Percentiles rank a stretch among this genome's conserved stretches.
Evolutionary conservation across 176 grass and related monocot genomes (phyloP).

Genomic region (Carex pumila): DNA sequence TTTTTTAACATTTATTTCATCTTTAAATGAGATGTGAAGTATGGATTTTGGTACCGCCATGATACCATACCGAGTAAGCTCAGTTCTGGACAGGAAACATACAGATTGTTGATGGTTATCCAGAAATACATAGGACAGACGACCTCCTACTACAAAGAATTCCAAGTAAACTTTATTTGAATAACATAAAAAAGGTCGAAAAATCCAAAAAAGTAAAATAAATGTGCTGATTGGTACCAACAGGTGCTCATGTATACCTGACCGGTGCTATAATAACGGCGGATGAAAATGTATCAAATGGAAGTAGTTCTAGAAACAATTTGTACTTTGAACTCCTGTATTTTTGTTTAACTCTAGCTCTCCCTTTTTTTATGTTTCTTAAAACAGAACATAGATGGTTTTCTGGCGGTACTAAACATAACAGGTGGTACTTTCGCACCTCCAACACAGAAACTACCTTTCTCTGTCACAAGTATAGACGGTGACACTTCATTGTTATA

Average conservation of each 20-base stretch:
- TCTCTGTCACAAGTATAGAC: constrained; percentile 77
- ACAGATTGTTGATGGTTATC: background rate
- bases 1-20: background rate
- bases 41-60: background rate
- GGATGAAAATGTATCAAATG: background rate
- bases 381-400: constrained; percentile 85
- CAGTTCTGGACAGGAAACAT: constrained; percentile 1
- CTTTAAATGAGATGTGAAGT: background rate
- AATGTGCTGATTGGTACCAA: background rate
- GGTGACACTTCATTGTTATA: constrained; percentile 78
- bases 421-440: constrained; percentile 85
- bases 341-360: background rate
- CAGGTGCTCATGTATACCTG: background rate
- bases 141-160: background rate
- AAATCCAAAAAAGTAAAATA: background rate
- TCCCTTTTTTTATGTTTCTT: background rate
- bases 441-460: constrained; percentile 79
- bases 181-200: background rate
- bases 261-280: too few species aligned
- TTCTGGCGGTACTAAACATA: constrained; percentile 76
- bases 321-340: background rate
- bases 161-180: background rate
- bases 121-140: background rate
- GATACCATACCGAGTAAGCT: background rate
- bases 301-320: background rate